phyloP scores from a whole-genome alignment of 2,329 filamentous ascomycete genomes.

The Bipolaris zeicola region DNA sequence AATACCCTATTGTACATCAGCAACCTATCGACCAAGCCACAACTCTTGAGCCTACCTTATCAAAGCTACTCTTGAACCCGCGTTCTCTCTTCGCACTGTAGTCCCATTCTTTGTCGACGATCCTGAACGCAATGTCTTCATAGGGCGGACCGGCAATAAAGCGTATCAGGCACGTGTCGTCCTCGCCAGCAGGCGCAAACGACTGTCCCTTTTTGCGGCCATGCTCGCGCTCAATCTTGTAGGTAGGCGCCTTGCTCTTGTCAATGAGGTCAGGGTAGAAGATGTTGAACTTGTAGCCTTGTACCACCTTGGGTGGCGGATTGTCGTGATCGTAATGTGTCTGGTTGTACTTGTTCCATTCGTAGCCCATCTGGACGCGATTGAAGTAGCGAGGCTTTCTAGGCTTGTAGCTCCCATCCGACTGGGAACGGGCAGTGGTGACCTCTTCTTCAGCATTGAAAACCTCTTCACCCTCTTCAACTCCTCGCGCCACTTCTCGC shows the following conservation, averaged over 20 bases:
- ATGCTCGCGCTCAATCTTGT: conserved; percentile 92
- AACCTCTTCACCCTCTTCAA: conserved; percentile 93
- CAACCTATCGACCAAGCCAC: conserved; percentile 7
- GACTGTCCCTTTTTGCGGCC: conserved; percentile 89
- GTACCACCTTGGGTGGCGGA: conserved; percentile 94
- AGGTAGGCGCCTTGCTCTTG: conserved; percentile 91
- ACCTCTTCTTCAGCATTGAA: conserved; percentile 89
- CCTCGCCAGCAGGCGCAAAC: conserved; percentile 89
- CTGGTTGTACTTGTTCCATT: conserved; percentile 99
- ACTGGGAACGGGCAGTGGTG: conserved; percentile 69
- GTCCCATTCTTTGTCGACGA: conserved; percentile 99
- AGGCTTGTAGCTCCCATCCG: conserved; percentile 83
- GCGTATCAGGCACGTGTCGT: conserved; percentile 94
- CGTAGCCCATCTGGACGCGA: conserved; percentile 97
- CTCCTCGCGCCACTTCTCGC: conserved; percentile 86
- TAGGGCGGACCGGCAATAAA: conserved; percentile 96
- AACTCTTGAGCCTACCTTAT: conserved; percentile 73
- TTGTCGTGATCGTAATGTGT: conserved; percentile 99
- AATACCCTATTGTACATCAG: conserved; percentile 70
- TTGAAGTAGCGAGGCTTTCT: conserved; percentile 98
- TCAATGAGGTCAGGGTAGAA: conserved; percentile 98
- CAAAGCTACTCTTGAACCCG: conserved; percentile 94
- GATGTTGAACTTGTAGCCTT: conserved; percentile 99
- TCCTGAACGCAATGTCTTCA: conserved; percentile 94
- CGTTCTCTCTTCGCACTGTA: conserved; percentile 94